Conservation (phyloP, 2,329 filamentous ascomycete species). For the Claviceps sp. region DNA sequence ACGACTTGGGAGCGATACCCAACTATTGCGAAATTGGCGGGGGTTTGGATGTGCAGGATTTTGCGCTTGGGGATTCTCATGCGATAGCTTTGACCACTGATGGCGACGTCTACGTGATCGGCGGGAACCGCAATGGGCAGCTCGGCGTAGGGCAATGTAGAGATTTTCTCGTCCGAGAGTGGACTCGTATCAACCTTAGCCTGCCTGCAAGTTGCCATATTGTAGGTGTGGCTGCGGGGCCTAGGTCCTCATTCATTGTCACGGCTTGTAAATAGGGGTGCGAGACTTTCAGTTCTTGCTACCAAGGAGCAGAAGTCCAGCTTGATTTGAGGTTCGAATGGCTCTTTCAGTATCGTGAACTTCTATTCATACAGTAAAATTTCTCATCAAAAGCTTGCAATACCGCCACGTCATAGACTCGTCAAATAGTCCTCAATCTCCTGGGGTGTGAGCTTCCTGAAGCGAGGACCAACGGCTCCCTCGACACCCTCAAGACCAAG, state of each 20-base stretch:
- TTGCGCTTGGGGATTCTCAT: slow-evolving; percentile 45
- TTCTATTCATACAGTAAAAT: slow-evolving; percentile 33
- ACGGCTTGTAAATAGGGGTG: slow-evolving; percentile 10
- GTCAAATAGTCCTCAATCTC: slow-evolving; percentile 99
- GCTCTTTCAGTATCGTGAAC: slow-evolving; percentile 24
- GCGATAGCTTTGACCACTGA: slow-evolving; percentile 39
- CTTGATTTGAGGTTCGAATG: background rate
- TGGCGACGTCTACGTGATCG: slow-evolving; percentile 39
- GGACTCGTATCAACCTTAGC: slow-evolving; percentile 23
- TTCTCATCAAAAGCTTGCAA: slow-evolving; percentile 13
- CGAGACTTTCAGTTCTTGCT: background rate
- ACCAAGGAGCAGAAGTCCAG: background rate
- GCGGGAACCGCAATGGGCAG: slow-evolving; percentile 45
- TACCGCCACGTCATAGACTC: slow-evolving; percentile 58
- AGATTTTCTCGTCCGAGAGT: slow-evolving; percentile 14
- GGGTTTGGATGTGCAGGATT: slow-evolving; percentile 39
- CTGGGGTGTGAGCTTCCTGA: slow-evolving; percentile 89
- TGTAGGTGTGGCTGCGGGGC: slow-evolving; percentile 34
- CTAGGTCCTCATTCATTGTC: slow-evolving; percentile 35
- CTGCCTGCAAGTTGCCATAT: slow-evolving; percentile 15
- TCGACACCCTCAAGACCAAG: slow-evolving; percentile 85
- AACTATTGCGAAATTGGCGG: slow-evolving; percentile 32
- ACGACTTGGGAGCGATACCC: slow-evolving; percentile 20
- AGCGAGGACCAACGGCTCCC: slow-evolving; percentile 70
- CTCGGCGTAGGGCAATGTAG: slow-evolving; percentile 29